Evolutionary conservation across 2,329 filamentous ascomycete species (phyloP), one percentile per base, ranked within the genome.

Genomic region (Dryadomyces sulphureus): DNA sequence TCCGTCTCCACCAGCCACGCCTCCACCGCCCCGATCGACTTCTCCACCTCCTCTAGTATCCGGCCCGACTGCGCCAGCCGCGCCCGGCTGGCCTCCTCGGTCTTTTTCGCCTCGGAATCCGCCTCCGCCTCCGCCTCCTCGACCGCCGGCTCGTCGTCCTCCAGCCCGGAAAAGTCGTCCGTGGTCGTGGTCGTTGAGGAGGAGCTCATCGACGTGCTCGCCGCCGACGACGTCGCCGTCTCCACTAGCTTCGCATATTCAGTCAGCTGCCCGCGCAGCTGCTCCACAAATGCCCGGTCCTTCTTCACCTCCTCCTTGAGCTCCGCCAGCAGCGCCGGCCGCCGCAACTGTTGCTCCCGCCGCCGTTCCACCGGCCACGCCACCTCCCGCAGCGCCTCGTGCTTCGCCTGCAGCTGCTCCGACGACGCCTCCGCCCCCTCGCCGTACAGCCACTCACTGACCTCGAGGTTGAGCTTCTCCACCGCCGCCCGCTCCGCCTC

Each of bases 391-490:
- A 98, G 75, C 39, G 75, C 75, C 61, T 85, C 81, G 43, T 93
- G 74, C 59, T 81, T 86, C 46, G 75, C 72, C 60, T 81, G 84
- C 56, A 98, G 74, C 41, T 81, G 78, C 3, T 84, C 77, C 48
- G 79, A 80, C 32, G 75, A 70, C 5, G 92, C 89, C 42, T 88
- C 79, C 16, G 75, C 72, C 47, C 90, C 87, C 41, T 89, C 88
- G 16, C 77, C 84, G 59, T 94, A 92, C 49, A 98, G 77, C 90
- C 92, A 98, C 11, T 94, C 88, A 55, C 84, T 84, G 20, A 79
- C 74, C 42, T 77, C 75, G 50, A 75, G 72, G 35, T 86, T 72
- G 56, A 80, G 79, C 50, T 77, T 68, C 54, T 82, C 74, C 12
- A 96, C 71, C n/a, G 66, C 63, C 7, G 70, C 61, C 41, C 86